Percentiles rank a stretch among this genome's conserved stretches.
phyloP scores from a whole-genome alignment of 202 grass and related monocot species.

The Bolboschoenoplectus hybrid region DNA sequence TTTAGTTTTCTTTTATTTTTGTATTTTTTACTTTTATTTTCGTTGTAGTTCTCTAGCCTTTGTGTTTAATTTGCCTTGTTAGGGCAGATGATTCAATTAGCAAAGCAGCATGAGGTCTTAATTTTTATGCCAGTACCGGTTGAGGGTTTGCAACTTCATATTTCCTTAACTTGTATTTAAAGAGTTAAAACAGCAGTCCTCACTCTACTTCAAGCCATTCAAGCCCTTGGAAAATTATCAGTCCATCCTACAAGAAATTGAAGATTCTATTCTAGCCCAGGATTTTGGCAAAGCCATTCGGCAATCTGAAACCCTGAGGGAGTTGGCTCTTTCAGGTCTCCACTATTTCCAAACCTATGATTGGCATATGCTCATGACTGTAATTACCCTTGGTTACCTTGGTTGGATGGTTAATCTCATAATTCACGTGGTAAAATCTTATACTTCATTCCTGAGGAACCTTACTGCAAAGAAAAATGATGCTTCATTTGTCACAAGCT shows the following conservation, averaged over 20 bases:
- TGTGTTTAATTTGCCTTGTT: neutral
- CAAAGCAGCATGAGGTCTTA: neutral
- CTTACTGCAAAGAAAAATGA: conserved; percentile 33
- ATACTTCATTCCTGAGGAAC: conserved; percentile 57
- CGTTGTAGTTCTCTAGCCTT: neutral
- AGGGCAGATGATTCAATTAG: neutral
- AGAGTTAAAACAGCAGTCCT: conserved; percentile 82
- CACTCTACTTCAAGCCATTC: conserved; percentile 88
- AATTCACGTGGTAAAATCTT: conserved; percentile 85
- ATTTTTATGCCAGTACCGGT: neutral
- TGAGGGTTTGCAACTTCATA: neutral
- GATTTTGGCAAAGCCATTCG: conserved; percentile 75
- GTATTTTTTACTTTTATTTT: neutral
- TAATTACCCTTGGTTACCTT: conserved; percentile 93
- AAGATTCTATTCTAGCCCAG: conserved; percentile 72
- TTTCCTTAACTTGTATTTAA: conserved; percentile 38
- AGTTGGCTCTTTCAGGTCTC: conserved; percentile 80
- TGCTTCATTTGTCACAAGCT: conserved; percentile 19
- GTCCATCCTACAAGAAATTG: conserved; percentile 62
- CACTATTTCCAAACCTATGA: conserved; percentile 99
- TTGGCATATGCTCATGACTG: conserved; percentile 95
- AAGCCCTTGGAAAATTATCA: conserved; percentile 78
- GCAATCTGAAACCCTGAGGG: conserved; percentile 70
- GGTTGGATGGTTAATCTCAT: conserved; percentile 93
- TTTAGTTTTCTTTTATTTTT: neutral